These are phyloP conservation scores for Osmanthus fragrans DNA, from an alignment of 257 asterid species.

Conservation along the genomic window DNA sequence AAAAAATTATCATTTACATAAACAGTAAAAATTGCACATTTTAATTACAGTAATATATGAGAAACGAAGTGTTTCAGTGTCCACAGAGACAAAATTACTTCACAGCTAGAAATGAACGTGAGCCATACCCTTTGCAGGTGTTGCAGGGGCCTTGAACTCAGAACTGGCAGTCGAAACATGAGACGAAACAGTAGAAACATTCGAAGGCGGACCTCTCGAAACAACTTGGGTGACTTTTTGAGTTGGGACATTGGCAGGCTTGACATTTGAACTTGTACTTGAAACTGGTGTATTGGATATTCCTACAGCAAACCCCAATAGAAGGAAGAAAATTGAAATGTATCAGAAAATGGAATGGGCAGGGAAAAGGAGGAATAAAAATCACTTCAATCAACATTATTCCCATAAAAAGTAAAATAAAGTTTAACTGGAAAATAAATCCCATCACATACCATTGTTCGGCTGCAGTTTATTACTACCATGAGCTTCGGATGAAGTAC, in stretches of 20 bases:
- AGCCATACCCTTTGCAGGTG: slow-evolving; percentile 62
- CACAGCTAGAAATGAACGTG: not conserved
- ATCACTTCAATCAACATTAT: not conserved
- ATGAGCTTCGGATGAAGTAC: slow-evolving; percentile 32
- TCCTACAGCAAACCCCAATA: slow-evolving; percentile 30
- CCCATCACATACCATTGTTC: slow-evolving; percentile 30
- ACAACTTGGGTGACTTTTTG: slow-evolving; percentile 49
- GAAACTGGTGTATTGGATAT: slow-evolving; percentile 40
- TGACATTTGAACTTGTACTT: slow-evolving; percentile 33
- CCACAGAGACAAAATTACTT: not conserved
- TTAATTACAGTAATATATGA: not conserved
- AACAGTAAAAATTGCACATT: not conserved
- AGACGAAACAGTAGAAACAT: slow-evolving; percentile 43
- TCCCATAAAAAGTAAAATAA: not conserved
- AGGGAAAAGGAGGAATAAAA: not conserved
- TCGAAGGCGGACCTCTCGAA: slow-evolving; percentile 51
- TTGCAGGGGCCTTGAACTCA: slow-evolving; percentile 43
- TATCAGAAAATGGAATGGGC: not conserved
- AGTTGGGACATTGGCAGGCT: slow-evolving; percentile 39
- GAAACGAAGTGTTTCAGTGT: not conserved
- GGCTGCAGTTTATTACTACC: slow-evolving; percentile 46
- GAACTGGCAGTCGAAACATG: slow-evolving; percentile 44
- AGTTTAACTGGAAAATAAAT: not conserved
- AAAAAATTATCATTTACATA: slow-evolving; percentile 16
- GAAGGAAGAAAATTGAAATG: not conserved